Percentiles rank a stretch among this genome's conserved stretches.
phyloP scores from a whole-genome alignment of 805 yeast genomes.

The Nakazawaea wickerhamii region DNA sequence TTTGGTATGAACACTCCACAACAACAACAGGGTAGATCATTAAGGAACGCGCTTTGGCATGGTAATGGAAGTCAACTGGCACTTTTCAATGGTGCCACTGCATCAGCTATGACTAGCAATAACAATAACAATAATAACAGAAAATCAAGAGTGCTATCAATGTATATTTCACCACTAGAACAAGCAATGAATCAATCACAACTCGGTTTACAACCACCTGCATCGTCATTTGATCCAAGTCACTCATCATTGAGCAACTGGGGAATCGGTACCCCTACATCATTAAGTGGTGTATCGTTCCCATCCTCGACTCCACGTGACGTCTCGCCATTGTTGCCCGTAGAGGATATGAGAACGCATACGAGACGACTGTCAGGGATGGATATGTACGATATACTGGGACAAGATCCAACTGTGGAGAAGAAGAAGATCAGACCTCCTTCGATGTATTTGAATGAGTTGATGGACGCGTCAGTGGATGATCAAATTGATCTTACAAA shows the following conservation, averaged over 20 bases:
- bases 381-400: slow-evolving; percentile 5
- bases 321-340: slow-evolving; percentile 11
- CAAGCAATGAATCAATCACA: slow-evolving; percentile 17
- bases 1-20: slow-evolving; percentile 12
- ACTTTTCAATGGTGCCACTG: slow-evolving; percentile 10
- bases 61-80: slow-evolving; percentile 14
- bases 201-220: slow-evolving; percentile 3
- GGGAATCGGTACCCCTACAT: neutral
- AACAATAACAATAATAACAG: slow-evolving; percentile 11
- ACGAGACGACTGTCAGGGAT: neutral
- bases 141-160: slow-evolving; percentile 14
- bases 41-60: slow-evolving; percentile 10
- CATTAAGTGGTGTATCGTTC: neutral
- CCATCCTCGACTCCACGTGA: slow-evolving; percentile 13
- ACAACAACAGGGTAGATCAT: slow-evolving; percentile 20
- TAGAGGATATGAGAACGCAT: neutral
- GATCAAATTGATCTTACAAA: neutral
- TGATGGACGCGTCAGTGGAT: slow-evolving; percentile 20
- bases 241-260: slow-evolving; percentile 1
- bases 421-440: slow-evolving; percentile 29
- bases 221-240: slow-evolving; percentile 3
- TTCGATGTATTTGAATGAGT: slow-evolving; percentile 33
- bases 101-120: slow-evolving; percentile 6
- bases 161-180: slow-evolving; percentile 24
- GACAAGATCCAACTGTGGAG: neutral